Evolutionary conservation across 2,329 filamentous ascomycete genomes (phyloP).

Genomic region (Neocatenulostroma microsporum): DNA sequence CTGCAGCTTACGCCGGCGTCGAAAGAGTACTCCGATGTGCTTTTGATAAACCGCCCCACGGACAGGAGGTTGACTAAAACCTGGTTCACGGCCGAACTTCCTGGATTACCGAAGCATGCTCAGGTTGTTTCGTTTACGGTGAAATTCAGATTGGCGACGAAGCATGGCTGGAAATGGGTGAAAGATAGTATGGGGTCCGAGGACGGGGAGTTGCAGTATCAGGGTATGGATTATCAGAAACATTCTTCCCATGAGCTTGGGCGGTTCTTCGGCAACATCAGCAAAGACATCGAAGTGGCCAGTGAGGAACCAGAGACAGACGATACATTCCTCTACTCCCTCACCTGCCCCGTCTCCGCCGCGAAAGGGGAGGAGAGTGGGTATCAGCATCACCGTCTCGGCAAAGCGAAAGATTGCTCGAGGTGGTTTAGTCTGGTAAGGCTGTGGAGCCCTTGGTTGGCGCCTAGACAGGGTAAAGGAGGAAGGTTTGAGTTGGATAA

Average conservation of each 20-base stretch:
- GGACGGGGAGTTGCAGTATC: slow-evolving; percentile 57
- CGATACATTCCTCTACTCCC: slow-evolving; percentile 61
- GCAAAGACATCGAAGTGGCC: slow-evolving; percentile 48
- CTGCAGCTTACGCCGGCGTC: slow-evolving; percentile 47
- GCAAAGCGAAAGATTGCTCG: slow-evolving; percentile 54
- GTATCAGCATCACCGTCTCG: slow-evolving; percentile 51
- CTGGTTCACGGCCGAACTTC: slow-evolving; percentile 50
- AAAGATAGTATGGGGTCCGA: slow-evolving; percentile 54
- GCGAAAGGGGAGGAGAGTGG: slow-evolving; percentile 53
- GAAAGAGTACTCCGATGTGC: slow-evolving; percentile 19
- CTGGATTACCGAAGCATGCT: slow-evolving; percentile 36
- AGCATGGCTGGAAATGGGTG: slow-evolving; percentile 61
- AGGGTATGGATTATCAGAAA: slow-evolving; percentile 25
- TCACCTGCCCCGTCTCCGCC: slow-evolving; percentile 49
- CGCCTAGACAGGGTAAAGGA: slow-evolving; percentile 70
- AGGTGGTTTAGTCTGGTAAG: slow-evolving; percentile 79
- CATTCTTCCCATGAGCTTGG: slow-evolving; percentile 37
- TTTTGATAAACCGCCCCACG: slow-evolving; percentile 18
- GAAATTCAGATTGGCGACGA: slow-evolving; percentile 52
- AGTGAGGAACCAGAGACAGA: slow-evolving; percentile 58
- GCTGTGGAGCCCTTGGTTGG: slow-evolving; percentile 75
- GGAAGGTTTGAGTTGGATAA: slow-evolving; percentile 60
- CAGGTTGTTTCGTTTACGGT: slow-evolving; percentile 58
- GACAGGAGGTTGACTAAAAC: slow-evolving; percentile 27
- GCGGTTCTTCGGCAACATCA: slow-evolving; percentile 52